A percentile compares a stretch with the other conserved stretches of the same genome.
Conservation (phyloP, 148 eudicot genomes). For the Dysphania ambrosioides region DNA sequence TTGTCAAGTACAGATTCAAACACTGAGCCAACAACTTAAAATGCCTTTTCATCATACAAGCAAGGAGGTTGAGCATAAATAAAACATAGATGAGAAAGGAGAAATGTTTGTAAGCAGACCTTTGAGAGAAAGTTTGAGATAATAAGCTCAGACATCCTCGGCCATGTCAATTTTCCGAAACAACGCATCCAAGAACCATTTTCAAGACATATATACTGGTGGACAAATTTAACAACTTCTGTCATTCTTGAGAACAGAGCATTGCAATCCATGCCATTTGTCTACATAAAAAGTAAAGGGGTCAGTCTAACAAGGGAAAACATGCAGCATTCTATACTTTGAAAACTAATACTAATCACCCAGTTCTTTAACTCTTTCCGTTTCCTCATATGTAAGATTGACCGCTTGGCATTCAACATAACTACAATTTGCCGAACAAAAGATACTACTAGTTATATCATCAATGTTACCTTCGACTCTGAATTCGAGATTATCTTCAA, state of each 20-base stretch:
- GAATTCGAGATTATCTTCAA: conserved; percentile 52
- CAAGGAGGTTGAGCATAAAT: background rate
- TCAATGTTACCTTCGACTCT: conserved; percentile 48
- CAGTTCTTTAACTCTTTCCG: background rate
- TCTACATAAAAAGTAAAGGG: conserved; percentile 38
- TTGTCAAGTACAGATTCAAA: background rate
- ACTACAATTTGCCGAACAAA: background rate
- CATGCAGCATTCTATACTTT: background rate
- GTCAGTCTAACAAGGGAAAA: conserved; percentile 4
- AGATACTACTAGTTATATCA: background rate
- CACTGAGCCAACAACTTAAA: background rate
- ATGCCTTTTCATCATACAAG: background rate
- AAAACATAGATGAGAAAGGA: background rate
- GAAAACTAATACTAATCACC: background rate
- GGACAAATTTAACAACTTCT: conserved; percentile 54
- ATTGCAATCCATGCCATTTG: conserved; percentile 46
- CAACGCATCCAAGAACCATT: conserved; percentile 71
- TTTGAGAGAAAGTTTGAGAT: conserved; percentile 80
- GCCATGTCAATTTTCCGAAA: conserved; percentile 97
- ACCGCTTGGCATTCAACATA: background rate
- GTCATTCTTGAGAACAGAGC: conserved; percentile 56
- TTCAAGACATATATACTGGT: conserved; percentile 54
- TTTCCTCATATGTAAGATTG: background rate
- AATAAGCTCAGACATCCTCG: conserved; percentile 88
- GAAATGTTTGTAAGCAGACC: conserved; percentile 38